phyloP scores from a whole-genome alignment of 768 basidiomycete species.

The Myochromella boudieri region DNA sequence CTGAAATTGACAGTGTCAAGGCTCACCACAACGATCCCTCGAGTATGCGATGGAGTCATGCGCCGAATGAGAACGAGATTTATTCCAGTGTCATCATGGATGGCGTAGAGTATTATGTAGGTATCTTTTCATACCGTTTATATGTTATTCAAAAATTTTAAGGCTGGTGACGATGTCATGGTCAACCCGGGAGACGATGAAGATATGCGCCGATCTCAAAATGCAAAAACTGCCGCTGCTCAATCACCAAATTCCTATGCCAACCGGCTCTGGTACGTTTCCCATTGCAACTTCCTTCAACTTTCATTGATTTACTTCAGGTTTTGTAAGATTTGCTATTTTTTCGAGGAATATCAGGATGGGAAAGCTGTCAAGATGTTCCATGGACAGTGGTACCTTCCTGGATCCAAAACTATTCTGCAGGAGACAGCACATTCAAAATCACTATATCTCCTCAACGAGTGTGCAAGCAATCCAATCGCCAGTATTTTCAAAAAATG shows the following conservation, averaged over 20 bases:
- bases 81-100: slow-evolving; percentile 56
- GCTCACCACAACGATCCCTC: slow-evolving; percentile 34
- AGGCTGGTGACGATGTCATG: slow-evolving; percentile 68
- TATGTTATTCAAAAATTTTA: neutral
- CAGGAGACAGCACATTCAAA: slow-evolving; percentile 68
- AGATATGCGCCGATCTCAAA: slow-evolving; percentile 37
- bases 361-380: slow-evolving; percentile 44
- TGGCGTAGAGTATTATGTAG: slow-evolving; percentile 54
- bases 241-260: slow-evolving; percentile 55
- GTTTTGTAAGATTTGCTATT: slow-evolving; percentile 70
- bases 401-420: slow-evolving; percentile 64
- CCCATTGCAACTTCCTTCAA: neutral
- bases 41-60: slow-evolving; percentile 32
- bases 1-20: slow-evolving; percentile 23
- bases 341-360: slow-evolving; percentile 43
- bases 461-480: slow-evolving; percentile 56
- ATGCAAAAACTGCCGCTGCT: slow-evolving; percentile 37
- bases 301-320: slow-evolving; percentile 30
- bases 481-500: slow-evolving; percentile 60
- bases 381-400: slow-evolving; percentile 72
- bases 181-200: slow-evolving; percentile 57
- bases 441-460: slow-evolving; percentile 52
- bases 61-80: slow-evolving; percentile 22
- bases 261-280: slow-evolving; percentile 57
- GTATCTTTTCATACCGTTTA: slow-evolving; percentile 11